phyloP scores from a whole-genome alignment of 495 filamentous ascomycete species.

The Usnea hakonensis region DNA sequence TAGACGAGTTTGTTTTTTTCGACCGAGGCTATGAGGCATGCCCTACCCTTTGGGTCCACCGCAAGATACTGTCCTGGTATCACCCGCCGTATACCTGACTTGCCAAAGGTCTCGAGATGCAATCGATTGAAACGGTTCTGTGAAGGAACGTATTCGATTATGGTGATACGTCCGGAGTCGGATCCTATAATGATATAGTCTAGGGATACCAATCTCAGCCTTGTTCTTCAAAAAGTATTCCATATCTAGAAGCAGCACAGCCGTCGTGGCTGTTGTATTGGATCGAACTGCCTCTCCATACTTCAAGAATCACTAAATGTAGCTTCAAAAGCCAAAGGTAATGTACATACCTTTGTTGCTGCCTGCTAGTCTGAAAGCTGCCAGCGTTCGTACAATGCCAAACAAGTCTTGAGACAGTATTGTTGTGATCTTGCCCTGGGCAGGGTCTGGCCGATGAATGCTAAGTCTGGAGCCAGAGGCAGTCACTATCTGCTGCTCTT shows the following conservation, averaged over 20 bases:
- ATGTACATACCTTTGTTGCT: conserved; percentile 86
- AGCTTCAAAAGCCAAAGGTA: conserved; percentile 46
- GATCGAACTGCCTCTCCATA: conserved; percentile 48
- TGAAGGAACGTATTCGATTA: conserved; percentile 83
- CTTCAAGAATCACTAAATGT: conserved; percentile 93
- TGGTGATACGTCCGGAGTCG: conserved; percentile 89
- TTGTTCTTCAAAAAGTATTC: conserved; percentile 32
- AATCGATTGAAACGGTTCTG: conserved; percentile 83
- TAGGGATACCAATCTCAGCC: conserved; percentile 55
- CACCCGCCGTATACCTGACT: conserved; percentile 89
- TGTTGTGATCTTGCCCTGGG: conserved; percentile 74
- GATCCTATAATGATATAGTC: conserved; percentile 95
- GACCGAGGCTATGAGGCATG: conserved; percentile 83
- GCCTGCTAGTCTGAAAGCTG: conserved; percentile 82
- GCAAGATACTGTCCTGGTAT: conserved; percentile 93
- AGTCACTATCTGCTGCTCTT: conserved; percentile 93
- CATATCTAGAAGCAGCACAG: conserved; percentile 26
- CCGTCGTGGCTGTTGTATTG: conserved; percentile 14
- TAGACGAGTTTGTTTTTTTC: conserved; percentile 99
- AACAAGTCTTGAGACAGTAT: conserved; percentile 89
- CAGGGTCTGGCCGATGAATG: conserved; percentile 76
- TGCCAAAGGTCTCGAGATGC: conserved; percentile 95
- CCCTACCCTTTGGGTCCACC: conserved; percentile 88
- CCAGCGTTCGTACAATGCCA: conserved; percentile 82
- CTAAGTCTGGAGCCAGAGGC: conserved; percentile 85